These are phyloP conservation scores for Conidiobolus incongruus DNA, from an alignment of 371 early-diverging fungal species.

Conservation along the genomic window DNA sequence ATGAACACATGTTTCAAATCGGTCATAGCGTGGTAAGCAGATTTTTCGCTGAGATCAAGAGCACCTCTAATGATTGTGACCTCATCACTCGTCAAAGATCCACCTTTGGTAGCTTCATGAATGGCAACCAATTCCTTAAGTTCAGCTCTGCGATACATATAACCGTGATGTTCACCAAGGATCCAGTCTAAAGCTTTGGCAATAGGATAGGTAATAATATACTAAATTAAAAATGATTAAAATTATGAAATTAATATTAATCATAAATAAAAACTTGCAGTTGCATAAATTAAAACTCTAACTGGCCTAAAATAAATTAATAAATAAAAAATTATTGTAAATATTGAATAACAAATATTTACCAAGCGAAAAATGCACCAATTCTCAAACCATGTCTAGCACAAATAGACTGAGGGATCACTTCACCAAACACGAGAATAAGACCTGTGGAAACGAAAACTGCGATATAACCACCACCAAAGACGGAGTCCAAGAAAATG, in stretches of 20 bases:
- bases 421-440: slow-evolving; percentile 87
- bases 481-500: slow-evolving; percentile 44
- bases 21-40: slow-evolving; percentile 69
- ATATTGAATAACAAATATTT: slow-evolving; percentile 8
- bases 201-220: slow-evolving; percentile 58
- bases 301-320: slow-evolving; percentile 6
- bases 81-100: slow-evolving; percentile 70
- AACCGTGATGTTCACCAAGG: slow-evolving; percentile 58
- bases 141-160: slow-evolving; percentile 47
- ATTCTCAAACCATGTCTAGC: slow-evolving; percentile 45
- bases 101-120: slow-evolving; percentile 41
- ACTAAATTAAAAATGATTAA: slow-evolving; percentile 20
- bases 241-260: slow-evolving; percentile 2
- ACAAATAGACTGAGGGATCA: slow-evolving; percentile 39
- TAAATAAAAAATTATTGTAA: background rate
- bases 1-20: slow-evolving; percentile 49
- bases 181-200: slow-evolving; percentile 47
- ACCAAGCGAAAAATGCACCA: slow-evolving; percentile 47
- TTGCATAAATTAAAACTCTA: slow-evolving; percentile 5
- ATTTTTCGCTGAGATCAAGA: slow-evolving; percentile 68
- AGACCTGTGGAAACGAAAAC: slow-evolving; percentile 67
- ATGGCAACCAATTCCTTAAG: slow-evolving; percentile 79
- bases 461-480: slow-evolving; percentile 62
- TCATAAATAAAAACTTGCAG: slow-evolving; percentile 2
- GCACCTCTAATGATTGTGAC: slow-evolving; percentile 82